Evolutionary conservation across 2,329 filamentous ascomycete species (phyloP).

Genomic region (Cytospora piceae): DNA sequence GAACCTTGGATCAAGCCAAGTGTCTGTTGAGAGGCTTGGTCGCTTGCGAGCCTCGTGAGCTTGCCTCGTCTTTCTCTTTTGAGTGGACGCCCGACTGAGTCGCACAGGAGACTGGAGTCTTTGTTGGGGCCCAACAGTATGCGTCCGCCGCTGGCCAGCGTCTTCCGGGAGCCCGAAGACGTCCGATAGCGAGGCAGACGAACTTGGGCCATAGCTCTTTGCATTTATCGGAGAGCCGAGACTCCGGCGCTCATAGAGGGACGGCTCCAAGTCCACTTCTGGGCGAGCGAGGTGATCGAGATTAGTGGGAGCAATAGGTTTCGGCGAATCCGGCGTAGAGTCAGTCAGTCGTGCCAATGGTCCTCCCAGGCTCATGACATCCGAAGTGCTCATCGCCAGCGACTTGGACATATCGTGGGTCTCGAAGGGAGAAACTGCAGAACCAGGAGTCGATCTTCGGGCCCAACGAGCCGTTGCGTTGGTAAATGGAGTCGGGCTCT

Average conservation of each 20-base stretch:
- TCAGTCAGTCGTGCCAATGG: constrained; percentile 63
- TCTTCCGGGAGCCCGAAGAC: constrained; percentile 42
- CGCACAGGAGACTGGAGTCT: constrained; percentile 58
- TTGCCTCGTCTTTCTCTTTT: constrained; percentile 59
- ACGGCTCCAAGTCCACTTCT: constrained; percentile 36
- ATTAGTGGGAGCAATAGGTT: constrained; percentile 31
- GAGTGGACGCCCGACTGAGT: constrained; percentile 57
- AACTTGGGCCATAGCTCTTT: constrained; percentile 65
- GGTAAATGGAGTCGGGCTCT: constrained; percentile 60
- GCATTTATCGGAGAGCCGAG: constrained; percentile 61
- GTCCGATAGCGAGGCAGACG: constrained; percentile 53
- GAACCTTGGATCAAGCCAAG: constrained; percentile 53
- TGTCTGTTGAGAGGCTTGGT: constrained; percentile 58
- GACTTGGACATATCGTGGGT: constrained; percentile 67
- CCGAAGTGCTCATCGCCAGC: constrained; percentile 64
- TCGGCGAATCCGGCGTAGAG: constrained; percentile 41
- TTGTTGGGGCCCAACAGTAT: constrained; percentile 54
- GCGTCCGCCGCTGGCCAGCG: constrained; percentile 47
- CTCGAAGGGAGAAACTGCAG: constrained; percentile 56
- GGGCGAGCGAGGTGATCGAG: constrained; percentile 22
- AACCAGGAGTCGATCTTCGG: constrained; percentile 52
- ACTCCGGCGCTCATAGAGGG: constrained; percentile 41
- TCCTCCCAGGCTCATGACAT: constrained; percentile 66
- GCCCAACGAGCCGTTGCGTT: constrained; percentile 55
- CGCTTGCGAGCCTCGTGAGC: constrained; percentile 56